Evolutionary conservation across 2,329 filamentous ascomycete species (phyloP).

Genomic region (Aspergillus intermedius): DNA sequence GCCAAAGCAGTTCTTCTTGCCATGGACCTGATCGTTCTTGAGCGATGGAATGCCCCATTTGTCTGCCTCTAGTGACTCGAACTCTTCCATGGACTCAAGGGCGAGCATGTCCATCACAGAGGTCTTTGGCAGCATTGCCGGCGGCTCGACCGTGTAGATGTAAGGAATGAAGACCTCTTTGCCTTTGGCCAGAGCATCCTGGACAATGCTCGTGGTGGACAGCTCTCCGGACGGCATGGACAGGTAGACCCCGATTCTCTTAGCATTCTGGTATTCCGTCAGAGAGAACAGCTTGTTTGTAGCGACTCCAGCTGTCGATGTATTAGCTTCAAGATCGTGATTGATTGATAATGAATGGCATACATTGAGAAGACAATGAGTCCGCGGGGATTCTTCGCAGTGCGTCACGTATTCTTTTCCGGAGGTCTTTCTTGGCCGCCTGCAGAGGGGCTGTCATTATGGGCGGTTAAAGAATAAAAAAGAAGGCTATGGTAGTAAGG

Average conservation of each 20-base stretch:
- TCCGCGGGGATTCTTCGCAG: slow-evolving; percentile 58
- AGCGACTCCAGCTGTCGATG: slow-evolving; percentile 54
- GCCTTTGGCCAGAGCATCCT: slow-evolving; percentile 66
- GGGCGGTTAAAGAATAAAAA: not conserved
- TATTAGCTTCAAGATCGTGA: slow-evolving; percentile 15
- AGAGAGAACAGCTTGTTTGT: slow-evolving; percentile 60
- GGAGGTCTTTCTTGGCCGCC: slow-evolving; percentile 68
- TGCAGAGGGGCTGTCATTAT: slow-evolving; percentile 52
- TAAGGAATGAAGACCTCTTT: slow-evolving; percentile 92
- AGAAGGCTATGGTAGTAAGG: not conserved
- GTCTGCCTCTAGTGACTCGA: slow-evolving; percentile 68
- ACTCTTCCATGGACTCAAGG: slow-evolving; percentile 66
- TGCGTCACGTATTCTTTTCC: slow-evolving; percentile 61
- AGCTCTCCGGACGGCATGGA: slow-evolving; percentile 88
- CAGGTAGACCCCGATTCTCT: slow-evolving; percentile 75
- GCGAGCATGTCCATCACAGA: slow-evolving; percentile 96
- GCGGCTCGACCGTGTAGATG: slow-evolving; percentile 56
- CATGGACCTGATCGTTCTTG: slow-evolving; percentile 55
- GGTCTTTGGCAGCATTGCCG: slow-evolving; percentile 39
- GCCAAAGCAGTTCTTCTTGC: slow-evolving; percentile 68
- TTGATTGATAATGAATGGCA: slow-evolving; percentile 7
- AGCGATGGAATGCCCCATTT: slow-evolving; percentile 94
- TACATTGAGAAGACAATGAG: slow-evolving; percentile 64
- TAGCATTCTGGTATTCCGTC: slow-evolving; percentile 68
- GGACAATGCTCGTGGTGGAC: slow-evolving; percentile 74